Base-by-base conservation (phyloP, 257 asterid species). In the Nicotiana tomentosiformis region DNA sequence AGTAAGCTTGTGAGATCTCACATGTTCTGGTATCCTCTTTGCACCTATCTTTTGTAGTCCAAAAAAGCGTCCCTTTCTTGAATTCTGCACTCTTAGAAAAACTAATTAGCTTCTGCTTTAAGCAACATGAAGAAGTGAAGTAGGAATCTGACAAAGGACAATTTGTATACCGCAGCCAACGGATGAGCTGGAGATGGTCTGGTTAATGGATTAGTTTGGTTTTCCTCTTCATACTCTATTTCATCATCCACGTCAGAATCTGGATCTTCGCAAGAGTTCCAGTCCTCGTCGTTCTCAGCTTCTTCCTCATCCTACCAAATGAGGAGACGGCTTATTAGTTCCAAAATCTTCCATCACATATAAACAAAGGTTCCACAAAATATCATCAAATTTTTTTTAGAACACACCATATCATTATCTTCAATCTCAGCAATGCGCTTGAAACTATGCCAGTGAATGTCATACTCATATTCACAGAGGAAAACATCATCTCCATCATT, bases 41-140 rank as follows among this genome's bases (percentile, higher is more conserved):
- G 90, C 92, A 83, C 99, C 99, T 77, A 96, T 90, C 88, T 87
- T 94, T 86, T 96, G 98, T 68, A 96, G 92, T 84, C 99, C 98
- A 35, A 88, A 88, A 82, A 94, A 86, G 3, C 87, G 88, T 55
- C 98, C 98, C 85, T 91, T 93, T 64, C 90, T 86, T 18, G 94
- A 94, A 89, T 96, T 94, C 99, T 96, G 90, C 4, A 85, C 29
- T 39, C 77, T 35, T 33, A 57, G 56, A 81, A 68, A 62, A 85
- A 60, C 65, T 26, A 60, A 84, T 84, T 82, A 86, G 84, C 78
- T 51, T 90, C 83, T 61, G 84, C 18, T 83, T 82, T 58, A 83
- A 65, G 84, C 81, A 86, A 81, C 77, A 86, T 7, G 46, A 23
- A 77, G 61, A 77, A 78, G 55, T 16, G 53, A 83, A 67, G 30